Percentiles rank a stretch among this genome's conserved stretches.
Conservation (phyloP, 176 grass and related monocot species). For the bread wheat (Triticum aestivum) region IWGSC_CS_RefSeq_v2.1 NC_057806.1:142310817-142311316, state of each 20-base stretch:
- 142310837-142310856: no score
- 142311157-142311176: constrained; percentile 54
- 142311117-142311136: background rate
- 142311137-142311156: constrained; percentile 29
- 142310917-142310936: background rate
- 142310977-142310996: background rate
- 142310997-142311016: constrained; percentile 14
- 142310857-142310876: background rate
- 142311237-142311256: constrained; percentile 94
- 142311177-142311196: constrained; percentile 93
- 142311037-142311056: background rate
- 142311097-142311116: constrained; percentile 19
- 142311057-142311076: constrained; percentile 43
- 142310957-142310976: background rate
- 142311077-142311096: background rate
- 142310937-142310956: background rate
- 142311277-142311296: constrained; percentile 66
- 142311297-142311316: constrained; percentile 94
- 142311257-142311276: constrained; percentile 84
- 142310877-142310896: background rate
- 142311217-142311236: constrained; percentile 73
- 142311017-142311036: constrained; percentile 35
- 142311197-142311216: constrained; percentile 97
- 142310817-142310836: no score
- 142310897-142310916: background rate